phyloP scores from a whole-genome alignment of 306 rosid genomes.

The Sindora glabra region DNA sequence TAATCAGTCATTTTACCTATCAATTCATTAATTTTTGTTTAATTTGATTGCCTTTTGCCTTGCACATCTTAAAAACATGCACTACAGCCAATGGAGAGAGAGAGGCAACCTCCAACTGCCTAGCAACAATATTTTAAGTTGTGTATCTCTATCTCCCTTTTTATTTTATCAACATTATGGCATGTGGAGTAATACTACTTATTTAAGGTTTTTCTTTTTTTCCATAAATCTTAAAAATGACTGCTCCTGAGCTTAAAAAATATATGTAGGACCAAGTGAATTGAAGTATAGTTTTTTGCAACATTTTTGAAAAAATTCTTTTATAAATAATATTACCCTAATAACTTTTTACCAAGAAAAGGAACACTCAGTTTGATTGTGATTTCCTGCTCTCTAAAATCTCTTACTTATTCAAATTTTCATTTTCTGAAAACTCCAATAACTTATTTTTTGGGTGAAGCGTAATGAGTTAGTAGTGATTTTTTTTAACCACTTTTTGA shows the following conservation, averaged over 20 bases:
- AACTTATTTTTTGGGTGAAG: no score
- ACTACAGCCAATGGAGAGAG: background rate
- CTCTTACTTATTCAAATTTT: background rate
- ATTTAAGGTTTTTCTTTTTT: no score
- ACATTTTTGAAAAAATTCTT: background rate
- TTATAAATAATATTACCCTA: background rate
- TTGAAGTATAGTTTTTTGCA: background rate
- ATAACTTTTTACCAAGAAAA: background rate
- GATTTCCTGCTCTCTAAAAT: background rate
- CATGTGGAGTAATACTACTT: no score
- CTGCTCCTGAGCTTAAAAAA: no score
- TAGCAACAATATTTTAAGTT: no score
- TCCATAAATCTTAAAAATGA: no score
- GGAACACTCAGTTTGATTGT: background rate
- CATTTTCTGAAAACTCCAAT: background rate
- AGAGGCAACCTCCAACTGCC: no score
- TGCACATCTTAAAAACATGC: background rate
- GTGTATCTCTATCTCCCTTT: no score
- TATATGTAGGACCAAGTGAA: no score
- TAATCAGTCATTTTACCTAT: background rate
- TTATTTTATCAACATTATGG: no score
- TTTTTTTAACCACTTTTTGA: no score
- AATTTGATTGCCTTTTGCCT: background rate
- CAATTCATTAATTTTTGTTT: background rate
- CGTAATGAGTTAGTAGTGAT: no score